Percentiles rank a stretch among this genome's conserved stretches.
These are phyloP conservation scores for Posidonia australis DNA, from an alignment of 106 monocot species.

Conservation along the genomic window DNA sequence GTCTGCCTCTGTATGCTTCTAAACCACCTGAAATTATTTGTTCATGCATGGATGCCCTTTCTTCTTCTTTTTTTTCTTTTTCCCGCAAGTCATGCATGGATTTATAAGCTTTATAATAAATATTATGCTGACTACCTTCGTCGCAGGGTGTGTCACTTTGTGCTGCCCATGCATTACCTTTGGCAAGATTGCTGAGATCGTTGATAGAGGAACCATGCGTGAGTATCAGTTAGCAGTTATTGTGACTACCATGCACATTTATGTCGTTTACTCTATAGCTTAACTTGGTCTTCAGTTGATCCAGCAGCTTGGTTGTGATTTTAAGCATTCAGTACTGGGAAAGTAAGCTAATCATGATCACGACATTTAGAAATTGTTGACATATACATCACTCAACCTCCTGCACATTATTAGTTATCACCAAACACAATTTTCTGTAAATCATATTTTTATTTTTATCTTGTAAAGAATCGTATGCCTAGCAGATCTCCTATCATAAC, in stretches of 20 bases:
- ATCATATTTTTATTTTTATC: too few species aligned
- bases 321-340: too few species aligned
- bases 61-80: not conserved
- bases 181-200: constrained; percentile 23
- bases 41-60: not conserved
- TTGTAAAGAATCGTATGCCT: too few species aligned
- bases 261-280: too few species aligned
- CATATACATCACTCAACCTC: too few species aligned
- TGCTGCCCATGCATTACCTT: constrained; percentile 24
- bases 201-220: constrained; percentile 4
- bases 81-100: not conserved
- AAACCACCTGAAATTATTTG: not conserved
- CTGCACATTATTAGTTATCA: too few species aligned
- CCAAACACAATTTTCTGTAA: too few species aligned
- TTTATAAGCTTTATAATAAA: not conserved
- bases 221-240: not conserved
- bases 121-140: not conserved
- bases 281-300: too few species aligned
- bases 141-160: constrained; percentile 7
- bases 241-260: too few species aligned
- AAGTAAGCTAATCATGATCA: too few species aligned
- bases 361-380: too few species aligned
- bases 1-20: not conserved
- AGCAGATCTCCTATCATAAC: not conserved
- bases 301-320: too few species aligned